Base-by-base conservation (phyloP, 2,329 filamentous ascomycete species). In the Aspergillus puulaauensis region DNA sequence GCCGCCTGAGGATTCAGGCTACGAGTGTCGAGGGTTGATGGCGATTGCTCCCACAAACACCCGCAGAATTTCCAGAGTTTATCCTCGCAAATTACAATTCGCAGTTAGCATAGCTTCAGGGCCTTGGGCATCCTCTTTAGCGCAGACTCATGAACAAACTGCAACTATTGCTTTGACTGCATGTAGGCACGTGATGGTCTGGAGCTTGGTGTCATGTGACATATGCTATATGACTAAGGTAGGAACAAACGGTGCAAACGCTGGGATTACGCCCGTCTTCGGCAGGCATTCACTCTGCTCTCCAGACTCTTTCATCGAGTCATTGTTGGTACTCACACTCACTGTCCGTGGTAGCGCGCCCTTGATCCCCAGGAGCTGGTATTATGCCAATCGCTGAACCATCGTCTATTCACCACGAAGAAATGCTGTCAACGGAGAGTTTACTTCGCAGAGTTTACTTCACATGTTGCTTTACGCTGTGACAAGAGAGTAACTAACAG, bases 1-100 rank as follows among this genome's bases (percentile, higher is more conserved):
- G 46, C 31, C 57, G 63, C 63, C 63, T 64, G 62, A 65, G 60
- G 60, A 39, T 54, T 62, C 40, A 59, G 57, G 57, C 54, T 57
- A 52, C 45, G 37, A 23, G n/a, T 11, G 8, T n/a, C 14, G 3
- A 15, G 14, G 3, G 9, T 12, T 6, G 14, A 44, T 24, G 27
- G 23, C 14, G 9, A 14, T 8, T 24, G n/a, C 19, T 17, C 6
- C 4, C n/a, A 31, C 8, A 3, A 15, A 19, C 15, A 46, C 9
- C 14, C 3, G 9, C 14, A 31, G n/a, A 46, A 6, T 15, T 46
- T 46, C 11, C 24, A 27, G 21, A 27, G 3, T 9, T 31, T 7
- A 15, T 9, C 9, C 24, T 9, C 15, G n/a, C 17, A 21, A 8
- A n/a, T n/a, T 2, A 6, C 6, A 14, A 37, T 14, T 15, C 5